Base-by-base conservation (phyloP, 1,284 basidiomycete species). In the Macrocystidia cucumis region DNA sequence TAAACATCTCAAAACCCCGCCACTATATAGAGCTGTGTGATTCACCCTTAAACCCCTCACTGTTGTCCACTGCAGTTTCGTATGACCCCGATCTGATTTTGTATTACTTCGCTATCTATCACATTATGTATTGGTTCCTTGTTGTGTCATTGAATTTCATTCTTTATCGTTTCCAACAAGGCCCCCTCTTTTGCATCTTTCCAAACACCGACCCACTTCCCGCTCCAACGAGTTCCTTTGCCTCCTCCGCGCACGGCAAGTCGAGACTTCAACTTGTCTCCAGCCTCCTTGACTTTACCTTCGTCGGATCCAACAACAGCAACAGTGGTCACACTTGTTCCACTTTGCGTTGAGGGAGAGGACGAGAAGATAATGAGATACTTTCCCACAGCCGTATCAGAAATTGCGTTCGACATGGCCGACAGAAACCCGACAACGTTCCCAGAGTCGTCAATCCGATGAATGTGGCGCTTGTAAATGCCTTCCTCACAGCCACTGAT, bases 171-270 rank as follows among this genome's bases (percentile, higher is more conserved):
- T 7, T 67, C 57, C 4, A 79, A 55, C 3, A 43, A 35, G 2
- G 37, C 45, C 24, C 55, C 58, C 43, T 74, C 70, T 30, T 60
- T 61, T 3, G 43, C 49, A 22, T 58, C 60, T 43, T 65, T 74
- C 73, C 72, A 76, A 9, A 72, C 62, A 1, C 74, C 72, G 3
- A 45, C 57, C 42, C 65, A 70, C 54, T 84, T 83, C 2, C 80
- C 79, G 46, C 78, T 82, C 80, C 78, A 84, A 40, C 65, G 67
- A 13, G 57, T 50, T 2, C 75, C 79, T 49, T 76, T 78, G 3
- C 78, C 78, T 12, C 77, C 78, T 8, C 76, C 80, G 58, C 77
- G 83, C 26, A 78, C 64, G 7, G 60, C 63, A 19, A 81, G 57
- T 43, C 65, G 71, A 1, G 51, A 45, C 54, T 78, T 86, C 38